Conservation (phyloP, 805 yeast species). For the Metschnikowia hibisci region DNA sequence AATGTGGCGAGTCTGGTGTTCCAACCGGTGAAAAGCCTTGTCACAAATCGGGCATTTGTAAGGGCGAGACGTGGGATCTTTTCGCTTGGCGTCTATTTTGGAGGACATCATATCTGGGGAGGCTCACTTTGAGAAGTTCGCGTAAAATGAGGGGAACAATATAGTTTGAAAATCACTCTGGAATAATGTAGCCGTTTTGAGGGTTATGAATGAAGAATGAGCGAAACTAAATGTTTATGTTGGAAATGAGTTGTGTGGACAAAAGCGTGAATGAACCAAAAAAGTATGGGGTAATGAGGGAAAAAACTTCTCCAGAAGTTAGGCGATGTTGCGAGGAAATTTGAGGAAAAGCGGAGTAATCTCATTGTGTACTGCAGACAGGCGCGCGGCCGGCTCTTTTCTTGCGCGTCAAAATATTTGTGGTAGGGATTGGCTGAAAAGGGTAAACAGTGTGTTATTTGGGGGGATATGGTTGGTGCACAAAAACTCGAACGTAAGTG, state of each 20-base stretch:
- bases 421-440: neutral
- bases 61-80: slow-evolving; percentile 40
- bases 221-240: neutral
- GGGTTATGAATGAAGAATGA: no score
- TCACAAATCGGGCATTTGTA: slow-evolving; percentile 72
- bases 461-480: no score
- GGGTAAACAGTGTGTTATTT: neutral
- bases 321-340: slow-evolving; percentile 14
- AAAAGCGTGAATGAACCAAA: slow-evolving; percentile 1
- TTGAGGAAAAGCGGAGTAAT: slow-evolving; percentile 20
- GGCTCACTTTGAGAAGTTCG: no score
- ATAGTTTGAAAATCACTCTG: neutral
- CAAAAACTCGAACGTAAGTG: no score
- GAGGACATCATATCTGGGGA: slow-evolving; percentile 12
- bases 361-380: slow-evolving; percentile 9
- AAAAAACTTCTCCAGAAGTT: slow-evolving; percentile 17
- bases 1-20: slow-evolving; percentile 75
- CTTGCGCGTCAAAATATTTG: neutral
- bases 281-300: slow-evolving; percentile 20
- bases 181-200: no score
- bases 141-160: neutral
- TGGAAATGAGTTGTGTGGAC: slow-evolving; percentile 1
- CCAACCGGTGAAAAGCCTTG: slow-evolving; percentile 70
- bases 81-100: slow-evolving; percentile 16
- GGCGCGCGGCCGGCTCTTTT: slow-evolving; percentile 1